These are phyloP conservation scores for Fusarium proliferatum DNA, from an alignment of 2,329 filamentous ascomycete genomes.

Conservation along the genomic window DNA sequence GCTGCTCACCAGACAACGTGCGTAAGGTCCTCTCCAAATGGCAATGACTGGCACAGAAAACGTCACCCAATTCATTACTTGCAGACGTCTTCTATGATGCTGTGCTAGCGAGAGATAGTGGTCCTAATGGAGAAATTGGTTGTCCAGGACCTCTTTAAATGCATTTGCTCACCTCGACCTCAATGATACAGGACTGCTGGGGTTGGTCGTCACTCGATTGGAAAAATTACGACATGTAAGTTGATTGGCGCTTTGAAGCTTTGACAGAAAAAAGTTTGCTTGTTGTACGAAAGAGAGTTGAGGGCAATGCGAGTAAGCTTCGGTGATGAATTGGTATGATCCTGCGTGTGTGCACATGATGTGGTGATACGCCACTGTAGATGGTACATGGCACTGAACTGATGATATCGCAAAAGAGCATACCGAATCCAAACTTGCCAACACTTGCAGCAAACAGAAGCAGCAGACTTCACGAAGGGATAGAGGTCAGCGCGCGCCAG, in stretches of 20 bases:
- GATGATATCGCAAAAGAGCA: not conserved
- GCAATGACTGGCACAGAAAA: not conserved
- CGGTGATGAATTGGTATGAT: not conserved
- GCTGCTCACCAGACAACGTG: not conserved
- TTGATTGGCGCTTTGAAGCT: not conserved
- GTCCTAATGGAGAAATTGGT: not conserved
- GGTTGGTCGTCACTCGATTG: not conserved
- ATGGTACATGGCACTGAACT: not conserved
- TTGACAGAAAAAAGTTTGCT: not conserved
- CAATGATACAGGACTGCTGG: not conserved
- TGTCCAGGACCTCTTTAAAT: not conserved
- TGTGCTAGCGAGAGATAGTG: not conserved
- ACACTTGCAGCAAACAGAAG: not conserved
- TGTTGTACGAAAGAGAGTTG: not conserved
- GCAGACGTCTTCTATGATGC: not conserved
- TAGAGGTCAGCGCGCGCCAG: not conserved
- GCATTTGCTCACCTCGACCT: not conserved
- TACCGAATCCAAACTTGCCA: not conserved
- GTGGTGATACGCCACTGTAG: not conserved
- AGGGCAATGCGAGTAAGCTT: not conserved
- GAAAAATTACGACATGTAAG: not conserved
- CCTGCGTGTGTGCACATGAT: not conserved
- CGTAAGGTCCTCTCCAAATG: not conserved
- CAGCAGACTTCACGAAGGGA: not conserved
- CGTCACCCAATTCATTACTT: not conserved